Evolutionary conservation across 345 rosid genomes (phyloP).

Genomic region (Acer negundo): DNA sequence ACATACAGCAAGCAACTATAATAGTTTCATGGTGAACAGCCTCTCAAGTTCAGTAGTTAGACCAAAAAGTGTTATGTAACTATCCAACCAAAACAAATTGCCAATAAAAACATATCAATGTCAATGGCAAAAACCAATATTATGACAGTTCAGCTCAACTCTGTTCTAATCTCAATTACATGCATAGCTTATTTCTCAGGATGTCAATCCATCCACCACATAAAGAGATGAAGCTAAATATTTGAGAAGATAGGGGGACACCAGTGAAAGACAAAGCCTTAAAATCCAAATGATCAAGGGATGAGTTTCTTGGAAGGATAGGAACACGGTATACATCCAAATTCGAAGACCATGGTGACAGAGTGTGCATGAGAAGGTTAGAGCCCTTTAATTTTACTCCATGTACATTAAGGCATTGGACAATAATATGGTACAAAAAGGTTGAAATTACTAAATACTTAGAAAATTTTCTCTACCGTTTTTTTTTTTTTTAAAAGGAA

Average conservation of each 20-base stretch:
- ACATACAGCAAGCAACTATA: neutral
- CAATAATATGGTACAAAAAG: neutral
- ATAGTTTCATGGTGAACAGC: neutral
- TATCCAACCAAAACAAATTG: neutral
- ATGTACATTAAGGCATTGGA: neutral
- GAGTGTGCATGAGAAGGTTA: neutral
- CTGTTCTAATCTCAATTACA: neutral
- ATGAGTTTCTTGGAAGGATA: no score
- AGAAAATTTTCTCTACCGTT: neutral
- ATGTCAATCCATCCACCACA: neutral
- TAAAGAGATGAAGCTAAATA: no score
- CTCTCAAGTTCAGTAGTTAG: neutral
- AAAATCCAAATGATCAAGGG: no score
- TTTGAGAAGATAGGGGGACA: no score
- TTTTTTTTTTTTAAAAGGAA: no score
- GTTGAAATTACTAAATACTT: neutral
- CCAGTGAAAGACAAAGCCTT: no score
- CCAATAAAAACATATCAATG: neutral
- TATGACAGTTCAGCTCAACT: constrained; percentile 1
- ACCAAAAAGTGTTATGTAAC: neutral
- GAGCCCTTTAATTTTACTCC: neutral
- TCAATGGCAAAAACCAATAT: neutral
- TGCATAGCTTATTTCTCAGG: no score
- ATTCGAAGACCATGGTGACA: neutral
- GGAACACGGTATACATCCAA: neutral